These are phyloP conservation scores for Aspergillus novofumigatus DNA, from an alignment of 2,329 filamentous ascomycete genomes.

Conservation along the genomic window DNA sequence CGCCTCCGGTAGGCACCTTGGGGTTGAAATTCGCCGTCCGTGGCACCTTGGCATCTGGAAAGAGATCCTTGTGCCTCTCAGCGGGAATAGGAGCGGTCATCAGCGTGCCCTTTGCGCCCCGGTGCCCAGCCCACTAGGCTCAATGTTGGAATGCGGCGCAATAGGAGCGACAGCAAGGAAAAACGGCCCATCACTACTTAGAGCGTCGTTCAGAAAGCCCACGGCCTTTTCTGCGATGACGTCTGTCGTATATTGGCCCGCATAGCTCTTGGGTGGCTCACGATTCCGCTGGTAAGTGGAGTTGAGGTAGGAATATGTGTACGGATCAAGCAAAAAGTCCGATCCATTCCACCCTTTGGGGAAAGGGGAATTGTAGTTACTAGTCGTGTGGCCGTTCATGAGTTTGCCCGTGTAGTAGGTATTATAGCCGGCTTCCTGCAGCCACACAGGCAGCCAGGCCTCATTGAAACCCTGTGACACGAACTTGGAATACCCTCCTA, in stretches of 20 bases:
- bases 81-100: slow-evolving; percentile 55
- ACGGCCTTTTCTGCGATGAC: slow-evolving; percentile 54
- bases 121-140: slow-evolving; percentile 28
- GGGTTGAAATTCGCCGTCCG: slow-evolving; percentile 65
- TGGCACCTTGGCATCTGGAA: slow-evolving; percentile 57
- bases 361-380: slow-evolving; percentile 45
- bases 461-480: slow-evolving; percentile 49
- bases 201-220: slow-evolving; percentile 56
- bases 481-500: slow-evolving; percentile 49
- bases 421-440: slow-evolving; percentile 49
- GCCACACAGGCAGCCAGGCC: slow-evolving; percentile 50
- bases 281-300: slow-evolving; percentile 57
- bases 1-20: slow-evolving; percentile 40
- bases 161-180: slow-evolving; percentile 64
- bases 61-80: slow-evolving; percentile 59
- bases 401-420: slow-evolving; percentile 56
- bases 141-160: slow-evolving; percentile 60
- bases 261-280: slow-evolving; percentile 49
- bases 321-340: slow-evolving; percentile 37
- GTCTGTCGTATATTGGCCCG: slow-evolving; percentile 53
- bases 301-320: slow-evolving; percentile 63
- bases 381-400: slow-evolving; percentile 48
- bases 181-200: slow-evolving; percentile 53
- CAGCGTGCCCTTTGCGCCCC: slow-evolving; percentile 16
- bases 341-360: slow-evolving; percentile 34